phyloP scores from a whole-genome alignment of 371 early-diverging fungal species.

The Syncephalis fuscata region DNA sequence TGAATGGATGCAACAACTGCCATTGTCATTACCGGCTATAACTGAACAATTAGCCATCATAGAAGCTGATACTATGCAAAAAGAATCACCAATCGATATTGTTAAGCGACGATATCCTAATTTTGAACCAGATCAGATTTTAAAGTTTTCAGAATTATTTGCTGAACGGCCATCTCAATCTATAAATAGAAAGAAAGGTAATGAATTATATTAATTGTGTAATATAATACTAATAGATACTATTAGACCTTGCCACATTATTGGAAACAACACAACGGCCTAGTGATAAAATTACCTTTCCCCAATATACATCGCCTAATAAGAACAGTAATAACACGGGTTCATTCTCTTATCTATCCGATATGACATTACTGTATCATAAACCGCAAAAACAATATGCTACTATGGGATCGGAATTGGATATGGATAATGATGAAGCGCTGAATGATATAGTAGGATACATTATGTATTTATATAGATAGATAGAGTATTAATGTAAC shows the following conservation, averaged over 20 bases:
- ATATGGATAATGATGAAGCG: too few relatives aligned
- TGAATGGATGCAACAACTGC: constrained; percentile 1
- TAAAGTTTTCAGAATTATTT: constrained; percentile 54
- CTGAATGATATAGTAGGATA: too few relatives aligned
- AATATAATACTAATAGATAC: background rate
- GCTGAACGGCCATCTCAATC: constrained; percentile 9
- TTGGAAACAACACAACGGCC: background rate
- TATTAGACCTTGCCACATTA: background rate
- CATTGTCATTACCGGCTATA: background rate
- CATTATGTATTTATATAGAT: too few relatives aligned
- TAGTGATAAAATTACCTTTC: background rate
- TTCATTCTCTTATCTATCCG: too few relatives aligned
- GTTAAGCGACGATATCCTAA: constrained; percentile 40
- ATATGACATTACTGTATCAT: too few relatives aligned
- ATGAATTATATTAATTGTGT: background rate
- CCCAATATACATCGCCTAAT: background rate
- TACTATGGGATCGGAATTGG: too few relatives aligned
- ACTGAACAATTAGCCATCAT: constrained; percentile 5
- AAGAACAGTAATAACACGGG: background rate
- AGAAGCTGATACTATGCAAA: background rate
- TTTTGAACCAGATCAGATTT: constrained; percentile 35
- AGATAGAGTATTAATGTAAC: too few relatives aligned
- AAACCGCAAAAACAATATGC: too few relatives aligned
- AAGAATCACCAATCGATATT: constrained; percentile 14
- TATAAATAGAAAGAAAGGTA: background rate